Conservation (phyloP, 1,139 yeast species). For the Zygosaccharomyces sapae region DNA sequence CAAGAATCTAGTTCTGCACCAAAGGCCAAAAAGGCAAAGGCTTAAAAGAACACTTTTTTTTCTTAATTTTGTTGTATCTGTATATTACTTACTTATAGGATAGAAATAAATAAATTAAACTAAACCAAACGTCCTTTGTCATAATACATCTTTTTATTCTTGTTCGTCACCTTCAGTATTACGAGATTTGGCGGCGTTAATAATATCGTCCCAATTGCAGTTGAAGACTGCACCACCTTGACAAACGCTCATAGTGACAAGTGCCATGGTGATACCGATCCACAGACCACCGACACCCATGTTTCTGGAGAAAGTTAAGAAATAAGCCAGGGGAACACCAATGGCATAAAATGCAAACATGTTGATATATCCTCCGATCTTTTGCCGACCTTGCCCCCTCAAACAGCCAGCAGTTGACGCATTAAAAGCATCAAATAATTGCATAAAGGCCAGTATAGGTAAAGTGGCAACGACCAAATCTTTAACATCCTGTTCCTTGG, state of each 20-base stretch:
- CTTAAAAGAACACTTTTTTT: conserved; percentile 7
- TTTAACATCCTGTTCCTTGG: conserved; percentile 65
- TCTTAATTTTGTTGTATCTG: neutral
- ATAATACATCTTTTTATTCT: neutral
- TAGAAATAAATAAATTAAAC: neutral
- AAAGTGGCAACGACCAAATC: conserved; percentile 46
- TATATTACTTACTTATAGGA: conserved; percentile 3
- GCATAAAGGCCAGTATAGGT: conserved; percentile 69
- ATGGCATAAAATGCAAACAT: conserved; percentile 68
- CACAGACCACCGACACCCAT: conserved; percentile 73
- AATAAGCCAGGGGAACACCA: conserved; percentile 69
- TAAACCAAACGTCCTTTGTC: neutral
- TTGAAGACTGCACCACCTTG: conserved; percentile 47
- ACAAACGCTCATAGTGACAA: conserved; percentile 58
- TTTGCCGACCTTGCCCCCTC: conserved; percentile 84
- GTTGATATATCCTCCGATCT: conserved; percentile 76
- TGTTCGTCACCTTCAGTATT: conserved; percentile 46
- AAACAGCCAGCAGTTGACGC: conserved; percentile 79
- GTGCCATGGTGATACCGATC: conserved; percentile 77
- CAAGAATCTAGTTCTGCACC: conserved; percentile 15
- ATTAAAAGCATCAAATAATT: conserved; percentile 72
- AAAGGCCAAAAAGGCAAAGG: conserved; percentile 27
- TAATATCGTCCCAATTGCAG: conserved; percentile 38
- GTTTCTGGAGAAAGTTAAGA: conserved; percentile 53
- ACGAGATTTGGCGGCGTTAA: conserved; percentile 36